These are phyloP conservation scores for Mycotypha africana DNA, from an alignment of 371 early-diverging fungal species.

Conservation along the genomic window DNA sequence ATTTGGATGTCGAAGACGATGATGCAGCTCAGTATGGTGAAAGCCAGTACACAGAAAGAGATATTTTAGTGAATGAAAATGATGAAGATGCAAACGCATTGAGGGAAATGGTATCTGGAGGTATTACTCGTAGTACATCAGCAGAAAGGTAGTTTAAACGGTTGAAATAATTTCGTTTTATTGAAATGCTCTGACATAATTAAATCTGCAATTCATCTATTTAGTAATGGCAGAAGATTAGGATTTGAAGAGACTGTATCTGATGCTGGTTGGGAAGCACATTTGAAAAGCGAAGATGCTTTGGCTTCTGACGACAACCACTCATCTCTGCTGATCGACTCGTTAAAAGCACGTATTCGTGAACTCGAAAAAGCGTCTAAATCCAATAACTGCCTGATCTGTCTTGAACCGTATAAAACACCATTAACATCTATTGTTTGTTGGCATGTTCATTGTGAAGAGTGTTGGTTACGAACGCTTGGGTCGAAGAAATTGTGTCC, in stretches of 20 bases:
- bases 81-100: conserved; percentile 48
- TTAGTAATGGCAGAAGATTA: conserved; percentile 13
- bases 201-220: conserved; percentile 15
- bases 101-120: conserved; percentile 43
- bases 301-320: conserved; percentile 27
- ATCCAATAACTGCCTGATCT: conserved; percentile 70
- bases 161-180: too few relatives aligned
- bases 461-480: conserved; percentile 86
- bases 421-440: conserved; percentile 80
- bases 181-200: too few relatives aligned
- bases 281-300: conserved; percentile 5
- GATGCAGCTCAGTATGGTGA: conserved; percentile 69
- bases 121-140: too few relatives aligned
- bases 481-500: conserved; percentile 87
- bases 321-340: conserved; percentile 67
- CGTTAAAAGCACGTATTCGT: conserved; percentile 67
- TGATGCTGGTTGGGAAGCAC: conserved; percentile 22
- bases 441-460: conserved; percentile 93
- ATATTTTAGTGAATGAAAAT: conserved; percentile 42
- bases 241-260: conserved; percentile 37
- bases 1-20: conserved; percentile 77
- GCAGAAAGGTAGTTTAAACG: too few relatives aligned
- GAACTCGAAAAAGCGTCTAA: conserved; percentile 55
- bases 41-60: conserved; percentile 67
- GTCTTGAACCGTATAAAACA: conserved; percentile 69